These are phyloP conservation scores for Juglanconis sp. DNA, from an alignment of 2,329 filamentous ascomycete genomes.

Conservation along the genomic window DNA sequence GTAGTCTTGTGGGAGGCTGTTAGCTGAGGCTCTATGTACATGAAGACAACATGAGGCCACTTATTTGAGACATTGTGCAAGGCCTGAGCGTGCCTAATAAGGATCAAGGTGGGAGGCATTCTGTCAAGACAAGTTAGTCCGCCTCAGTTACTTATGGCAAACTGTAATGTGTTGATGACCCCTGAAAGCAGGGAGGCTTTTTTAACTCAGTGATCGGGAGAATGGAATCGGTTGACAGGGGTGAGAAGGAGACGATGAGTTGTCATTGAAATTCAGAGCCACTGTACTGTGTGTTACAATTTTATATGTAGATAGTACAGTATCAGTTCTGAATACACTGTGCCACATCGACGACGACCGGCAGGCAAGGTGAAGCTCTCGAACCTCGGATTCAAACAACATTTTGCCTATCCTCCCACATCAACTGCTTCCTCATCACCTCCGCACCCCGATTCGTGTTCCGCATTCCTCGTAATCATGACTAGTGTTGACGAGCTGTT, in stretches of 20 bases:
- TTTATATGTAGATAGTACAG: neutral
- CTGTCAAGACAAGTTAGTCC: slow-evolving; percentile 36
- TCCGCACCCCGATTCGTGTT: neutral
- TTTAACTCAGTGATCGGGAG: no score
- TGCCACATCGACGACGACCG: neutral
- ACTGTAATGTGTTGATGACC: no score
- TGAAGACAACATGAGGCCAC: slow-evolving; percentile 26
- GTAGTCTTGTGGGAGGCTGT: slow-evolving; percentile 40
- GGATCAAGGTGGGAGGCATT: slow-evolving; percentile 63
- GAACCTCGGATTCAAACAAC: neutral
- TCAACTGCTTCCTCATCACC: neutral
- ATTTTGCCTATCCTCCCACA: neutral
- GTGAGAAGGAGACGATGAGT: no score
- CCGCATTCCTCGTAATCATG: slow-evolving; percentile 35
- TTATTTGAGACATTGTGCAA: slow-evolving; percentile 53
- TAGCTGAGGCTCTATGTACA: slow-evolving; percentile 20
- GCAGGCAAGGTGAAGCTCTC: slow-evolving; percentile 9
- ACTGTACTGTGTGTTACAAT: neutral
- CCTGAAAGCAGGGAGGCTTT: no score
- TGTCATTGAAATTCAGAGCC: no score
- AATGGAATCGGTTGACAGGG: no score
- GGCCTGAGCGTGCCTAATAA: slow-evolving; percentile 85
- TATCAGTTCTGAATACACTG: neutral
- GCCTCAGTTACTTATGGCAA: neutral
- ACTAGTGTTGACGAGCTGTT: slow-evolving; percentile 59